Evolutionary conservation across 306 rosid species (phyloP), one percentile per base, ranked within the genome.

Genomic region (Cicer chorassanicum): DNA sequence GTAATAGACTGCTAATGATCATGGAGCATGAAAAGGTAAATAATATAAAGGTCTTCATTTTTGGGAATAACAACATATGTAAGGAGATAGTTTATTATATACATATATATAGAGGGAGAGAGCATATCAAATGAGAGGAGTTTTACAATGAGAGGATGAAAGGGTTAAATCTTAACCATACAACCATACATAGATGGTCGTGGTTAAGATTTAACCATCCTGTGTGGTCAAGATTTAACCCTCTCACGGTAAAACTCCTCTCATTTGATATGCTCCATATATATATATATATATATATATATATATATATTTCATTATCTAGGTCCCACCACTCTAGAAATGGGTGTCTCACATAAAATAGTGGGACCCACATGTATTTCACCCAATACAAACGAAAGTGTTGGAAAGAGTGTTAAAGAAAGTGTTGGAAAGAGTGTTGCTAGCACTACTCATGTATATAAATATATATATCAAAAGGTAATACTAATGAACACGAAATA

Each of bases 401-500:
- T 29, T 29, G 36, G 36, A 29, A 29, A 29, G 4, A 29, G 36
- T 29, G 36, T 29, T 29, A 29, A 3, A 29, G 36, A 29, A 3
- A 29, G 36, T 29, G 36, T 29, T 3, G 29, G 29, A 24, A 24
- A 24, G 34, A 24, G 34, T 2, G 34, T 24, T 24, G 5, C 3
- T 29, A 29, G 36, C 36, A 29, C 36, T 29, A 29, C 36, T 29
- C 1, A 29, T 16, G 3, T 24, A 24, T 29, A 29, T 53, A 53
- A 16, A 8, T 53, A 7, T 38, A 63, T 59, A 29, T 60, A 5
- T 60, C 48, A 54, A 40, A 66, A 36, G 53, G 48, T 11, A 40
- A 68, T 66, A 38, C 19, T 69, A 76, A 80, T 46, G 15, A 75
- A 44, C 8, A 69, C 39, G 46, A 14, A 84, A 80, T 91, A 93